These are phyloP conservation scores for Aspergillus saccharolyticus DNA, from an alignment of 495 filamentous ascomycete genomes.

Conservation along the genomic window DNA sequence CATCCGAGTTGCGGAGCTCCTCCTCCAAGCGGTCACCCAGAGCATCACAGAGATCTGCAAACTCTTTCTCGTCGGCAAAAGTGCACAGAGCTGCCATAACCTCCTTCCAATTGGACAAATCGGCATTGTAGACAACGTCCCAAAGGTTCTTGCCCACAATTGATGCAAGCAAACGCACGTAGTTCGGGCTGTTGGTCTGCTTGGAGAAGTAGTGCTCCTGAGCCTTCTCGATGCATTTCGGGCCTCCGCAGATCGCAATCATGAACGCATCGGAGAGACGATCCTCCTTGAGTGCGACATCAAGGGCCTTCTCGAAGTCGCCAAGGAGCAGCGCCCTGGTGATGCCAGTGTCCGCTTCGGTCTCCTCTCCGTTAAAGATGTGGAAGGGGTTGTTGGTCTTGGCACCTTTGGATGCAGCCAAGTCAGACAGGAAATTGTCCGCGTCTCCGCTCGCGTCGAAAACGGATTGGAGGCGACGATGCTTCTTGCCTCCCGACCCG, in stretches of 20 bases:
- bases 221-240: slow-evolving; percentile 88
- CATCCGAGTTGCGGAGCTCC: slow-evolving; percentile 42
- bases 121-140: slow-evolving; percentile 96
- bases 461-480: slow-evolving; percentile 69
- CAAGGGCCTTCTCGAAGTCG: slow-evolving; percentile 83
- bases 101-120: slow-evolving; percentile 91
- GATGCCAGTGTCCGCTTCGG: slow-evolving; percentile 76
- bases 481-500: slow-evolving; percentile 42
- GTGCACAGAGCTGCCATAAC: slow-evolving; percentile 94
- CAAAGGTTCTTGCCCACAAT: slow-evolving; percentile 95
- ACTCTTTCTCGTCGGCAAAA: slow-evolving; percentile 84
- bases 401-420: slow-evolving; percentile 71
- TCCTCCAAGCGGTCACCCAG: slow-evolving; percentile 89
- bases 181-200: slow-evolving; percentile 78
- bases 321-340: slow-evolving; percentile 84
- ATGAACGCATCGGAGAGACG: slow-evolving; percentile 95
- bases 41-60: slow-evolving; percentile 92
- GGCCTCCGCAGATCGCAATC: slow-evolving; percentile 94
- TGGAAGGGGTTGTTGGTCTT: slow-evolving; percentile 85
- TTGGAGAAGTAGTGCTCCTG: slow-evolving; percentile 87
- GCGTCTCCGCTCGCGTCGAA: slow-evolving; percentile 74
- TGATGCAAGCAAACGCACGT: slow-evolving; percentile 83
- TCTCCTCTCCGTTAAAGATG: slow-evolving; percentile 74
- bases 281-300: slow-evolving; percentile 80
- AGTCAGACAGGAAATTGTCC: slow-evolving; percentile 73